Base-by-base conservation (phyloP, 1,284 basidiomycete genomes). In the Sparassis latifolia region DNA sequence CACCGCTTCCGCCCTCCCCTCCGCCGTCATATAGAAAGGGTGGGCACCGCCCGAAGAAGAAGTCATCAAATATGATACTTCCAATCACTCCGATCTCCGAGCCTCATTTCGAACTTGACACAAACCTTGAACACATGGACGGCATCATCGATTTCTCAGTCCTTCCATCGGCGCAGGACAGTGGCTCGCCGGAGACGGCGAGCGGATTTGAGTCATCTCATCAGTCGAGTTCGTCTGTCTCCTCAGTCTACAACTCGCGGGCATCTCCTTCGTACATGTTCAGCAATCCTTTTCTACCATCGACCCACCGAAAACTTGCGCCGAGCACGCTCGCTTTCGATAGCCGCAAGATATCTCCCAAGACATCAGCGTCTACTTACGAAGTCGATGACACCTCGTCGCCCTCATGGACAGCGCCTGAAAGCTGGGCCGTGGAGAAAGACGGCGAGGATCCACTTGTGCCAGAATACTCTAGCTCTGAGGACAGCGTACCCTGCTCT, bases 111-210 rank as follows among this genome's bases (percentile, higher is more conserved):
- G 73, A 72, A 27, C 76, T 93, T 38, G 90, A 95, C 67, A 86
- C 83, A 45, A 82, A 95, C 57, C 72, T 95, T 41, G 79, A 86
- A 33, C 74, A 83, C 52, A 91, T 97, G 77, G 87, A 89, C 45
- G 92, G 89, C 32, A 91, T 96, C 63, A 75, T 96, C 56, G 76
- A 92, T 65, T 66, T 70, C 20, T 71, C 57, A 10, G 66, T 61
- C 27, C 69, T 65, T 29, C 66, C 55, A 33, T 46, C 51, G 42
- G 53, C 56, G 46, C 55, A 52, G 12, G 63, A 66, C 29, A 62
- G 68, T 33, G 74, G 67, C 54, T 74, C 76, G 0, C 72, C 74
- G 2, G 55, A 53, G 2, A 20, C 20, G 20, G 70, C 70, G 44
- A 71, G 69, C 41, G 70, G 63, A 3, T 66, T 70, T 45, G 64